A percentile compares a stretch with the other conserved stretches of the same genome.
phyloP scores from a whole-genome alignment of 345 rosid species.

The Pelargonium nanum region DNA sequence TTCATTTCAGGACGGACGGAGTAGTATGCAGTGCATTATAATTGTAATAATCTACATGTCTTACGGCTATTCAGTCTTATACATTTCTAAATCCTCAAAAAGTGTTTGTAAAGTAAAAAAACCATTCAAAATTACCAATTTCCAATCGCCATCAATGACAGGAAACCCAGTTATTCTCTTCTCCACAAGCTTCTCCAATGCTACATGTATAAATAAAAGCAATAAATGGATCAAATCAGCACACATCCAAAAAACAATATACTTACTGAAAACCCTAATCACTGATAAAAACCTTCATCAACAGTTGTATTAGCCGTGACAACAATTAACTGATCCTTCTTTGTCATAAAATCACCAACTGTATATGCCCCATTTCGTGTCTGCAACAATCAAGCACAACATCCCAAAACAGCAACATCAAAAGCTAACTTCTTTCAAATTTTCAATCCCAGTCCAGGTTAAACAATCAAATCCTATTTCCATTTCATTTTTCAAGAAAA shows the following conservation, averaged over 20 bases:
- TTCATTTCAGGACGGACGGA: too few species aligned
- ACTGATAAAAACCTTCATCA: constrained; percentile 56
- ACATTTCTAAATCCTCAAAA: not conserved
- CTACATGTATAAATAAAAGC: constrained; percentile 24
- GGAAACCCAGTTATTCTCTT: constrained; percentile 86
- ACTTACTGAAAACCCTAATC: not conserved
- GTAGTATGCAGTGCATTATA: not conserved
- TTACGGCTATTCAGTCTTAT: not conserved
- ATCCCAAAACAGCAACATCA: too few species aligned
- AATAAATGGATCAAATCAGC: not conserved
- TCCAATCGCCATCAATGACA: constrained; percentile 82
- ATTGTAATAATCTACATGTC: not conserved
- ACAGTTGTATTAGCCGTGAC: constrained; percentile 71
- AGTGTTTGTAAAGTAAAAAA: not conserved
- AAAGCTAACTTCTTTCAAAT: too few species aligned
- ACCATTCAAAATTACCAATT: constrained; percentile 37
- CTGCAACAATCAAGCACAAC: constrained; percentile 23
- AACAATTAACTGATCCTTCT: constrained; percentile 47
- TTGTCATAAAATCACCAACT: constrained; percentile 89
- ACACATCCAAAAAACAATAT: not conserved
- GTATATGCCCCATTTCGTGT: constrained; percentile 47
- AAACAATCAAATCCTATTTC: too few species aligned
- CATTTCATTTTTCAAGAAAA: not conserved
- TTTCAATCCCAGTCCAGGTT: not conserved
- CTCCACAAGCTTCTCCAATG: constrained; percentile 71